A percentile compares a stretch with the other conserved stretches of the same genome.
These are phyloP conservation scores for Aspergillus sp. DNA, from an alignment of 2,329 filamentous ascomycete genomes.

Conservation along the genomic window DNA sequence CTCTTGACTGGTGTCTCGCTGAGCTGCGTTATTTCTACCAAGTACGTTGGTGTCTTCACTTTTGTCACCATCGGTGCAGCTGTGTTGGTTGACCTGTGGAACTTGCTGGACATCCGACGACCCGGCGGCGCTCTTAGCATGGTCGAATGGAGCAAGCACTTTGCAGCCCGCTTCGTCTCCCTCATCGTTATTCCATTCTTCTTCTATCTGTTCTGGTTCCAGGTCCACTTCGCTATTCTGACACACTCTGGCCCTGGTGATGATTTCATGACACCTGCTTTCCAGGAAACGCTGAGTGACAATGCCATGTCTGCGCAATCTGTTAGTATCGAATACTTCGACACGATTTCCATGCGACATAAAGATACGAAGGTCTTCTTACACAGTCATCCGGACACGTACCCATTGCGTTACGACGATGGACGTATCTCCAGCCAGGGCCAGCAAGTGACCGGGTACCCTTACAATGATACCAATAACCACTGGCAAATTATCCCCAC, in stretches of 20 bases:
- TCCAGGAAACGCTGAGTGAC: slow-evolving; percentile 95
- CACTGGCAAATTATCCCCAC: slow-evolving; percentile 89
- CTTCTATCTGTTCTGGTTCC: slow-evolving; percentile 99
- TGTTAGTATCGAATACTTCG: slow-evolving; percentile 84
- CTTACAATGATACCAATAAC: slow-evolving; percentile 98
- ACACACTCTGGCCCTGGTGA: slow-evolving; percentile 88
- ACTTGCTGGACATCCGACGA: slow-evolving; percentile 84
- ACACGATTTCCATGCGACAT: slow-evolving; percentile 82
- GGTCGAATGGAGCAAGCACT: slow-evolving; percentile 81
- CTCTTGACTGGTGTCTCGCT: slow-evolving; percentile 90
- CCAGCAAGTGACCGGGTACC: slow-evolving; percentile 97
- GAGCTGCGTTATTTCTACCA: slow-evolving; percentile 97
- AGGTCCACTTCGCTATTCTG: slow-evolving; percentile 94
- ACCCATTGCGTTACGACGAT: slow-evolving; percentile 94
- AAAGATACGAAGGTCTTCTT: slow-evolving; percentile 97
- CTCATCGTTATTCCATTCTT: slow-evolving; percentile 90
- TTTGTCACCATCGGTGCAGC: slow-evolving; percentile 96
- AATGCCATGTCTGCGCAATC: slow-evolving; percentile 89
- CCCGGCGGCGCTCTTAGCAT: slow-evolving; percentile 77
- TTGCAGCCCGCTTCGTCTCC: slow-evolving; percentile 79
- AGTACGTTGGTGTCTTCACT: slow-evolving; percentile 95
- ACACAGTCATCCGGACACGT: slow-evolving; percentile 85
- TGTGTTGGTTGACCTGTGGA: slow-evolving; percentile 93
- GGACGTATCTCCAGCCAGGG: slow-evolving; percentile 96
- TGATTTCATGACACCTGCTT: slow-evolving; percentile 98